phyloP scores from a whole-genome alignment of 495 filamentous ascomycete genomes.

The Ascobolus immersus region DNA sequence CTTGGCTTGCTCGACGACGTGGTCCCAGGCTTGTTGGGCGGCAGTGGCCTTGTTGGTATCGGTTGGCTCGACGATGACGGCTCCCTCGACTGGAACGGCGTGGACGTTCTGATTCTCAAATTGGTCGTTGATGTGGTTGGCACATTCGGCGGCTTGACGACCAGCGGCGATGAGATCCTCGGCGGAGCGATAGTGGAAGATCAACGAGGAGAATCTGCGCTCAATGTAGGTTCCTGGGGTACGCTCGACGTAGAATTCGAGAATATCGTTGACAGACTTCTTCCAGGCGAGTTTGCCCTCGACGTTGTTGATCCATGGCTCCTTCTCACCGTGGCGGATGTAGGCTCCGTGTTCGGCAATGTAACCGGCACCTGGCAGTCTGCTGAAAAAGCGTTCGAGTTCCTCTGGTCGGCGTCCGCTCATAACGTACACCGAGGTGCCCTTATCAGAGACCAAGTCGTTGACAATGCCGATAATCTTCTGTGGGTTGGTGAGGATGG shows the following conservation, averaged over 20 bases:
- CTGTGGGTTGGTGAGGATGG: constrained; percentile 60
- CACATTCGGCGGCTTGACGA: constrained; percentile 61
- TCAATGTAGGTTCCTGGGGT: constrained; percentile 69
- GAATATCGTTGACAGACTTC: constrained; percentile 41
- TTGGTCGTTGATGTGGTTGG: constrained; percentile 78
- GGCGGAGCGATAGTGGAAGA: constrained; percentile 65
- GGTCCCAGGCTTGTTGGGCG: constrained; percentile 39
- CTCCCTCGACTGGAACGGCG: constrained; percentile 53
- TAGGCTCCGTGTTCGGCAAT: constrained; percentile 90
- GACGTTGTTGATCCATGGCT: constrained; percentile 47
- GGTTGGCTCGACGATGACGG: constrained; percentile 53
- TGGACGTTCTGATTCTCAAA: constrained; percentile 59
- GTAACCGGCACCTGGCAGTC: constrained; percentile 51
- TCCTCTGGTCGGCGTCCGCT: constrained; percentile 63
- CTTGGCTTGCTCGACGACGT: constrained; percentile 22
- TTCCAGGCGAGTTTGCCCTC: constrained; percentile 59
- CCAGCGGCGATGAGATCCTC: constrained; percentile 46
- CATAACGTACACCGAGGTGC: constrained; percentile 83
- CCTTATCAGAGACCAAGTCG: constrained; percentile 47
- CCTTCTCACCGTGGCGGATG: constrained; percentile 39
- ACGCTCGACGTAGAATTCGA: constrained; percentile 69
- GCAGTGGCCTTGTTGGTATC: constrained; percentile 69
- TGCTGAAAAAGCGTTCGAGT: constrained; percentile 57
- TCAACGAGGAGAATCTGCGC: constrained; percentile 57
- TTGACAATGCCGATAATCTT: constrained; percentile 55